Evolutionary conservation across 352 stramenopile species (phyloP).

Genomic region (Globisporangium splendens): DNA sequence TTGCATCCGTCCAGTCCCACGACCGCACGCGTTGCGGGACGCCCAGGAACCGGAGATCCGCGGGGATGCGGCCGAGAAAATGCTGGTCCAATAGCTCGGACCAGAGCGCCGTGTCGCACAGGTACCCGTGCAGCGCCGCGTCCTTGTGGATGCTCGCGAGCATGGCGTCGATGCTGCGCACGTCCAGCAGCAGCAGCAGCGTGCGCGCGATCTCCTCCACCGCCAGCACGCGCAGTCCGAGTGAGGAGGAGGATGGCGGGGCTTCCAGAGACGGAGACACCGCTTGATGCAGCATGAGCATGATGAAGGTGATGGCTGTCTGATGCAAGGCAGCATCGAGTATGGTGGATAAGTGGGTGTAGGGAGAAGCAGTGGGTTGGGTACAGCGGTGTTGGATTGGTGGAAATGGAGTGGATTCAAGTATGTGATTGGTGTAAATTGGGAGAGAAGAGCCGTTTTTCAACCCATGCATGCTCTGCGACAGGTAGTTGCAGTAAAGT

Average conservation of each 20-base stretch:
- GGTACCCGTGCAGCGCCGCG: conserved; percentile 16
- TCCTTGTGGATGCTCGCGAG: conserved; percentile 12
- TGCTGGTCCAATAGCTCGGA: conserved; percentile 25
- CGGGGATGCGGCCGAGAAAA: conserved; percentile 18
- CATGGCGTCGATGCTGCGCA: conserved; percentile 18
- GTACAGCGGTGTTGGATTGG: too few relatives aligned
- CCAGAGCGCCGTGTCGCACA: conserved; percentile 36
- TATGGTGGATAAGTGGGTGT: too few relatives aligned
- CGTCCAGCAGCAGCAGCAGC: conserved; percentile 23
- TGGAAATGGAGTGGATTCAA: too few relatives aligned
- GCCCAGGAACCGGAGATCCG: conserved; percentile 20
- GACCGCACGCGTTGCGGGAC: conserved; percentile 16
- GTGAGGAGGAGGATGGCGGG: neutral
- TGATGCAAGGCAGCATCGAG: too few relatives aligned
- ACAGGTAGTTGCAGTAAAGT: too few relatives aligned
- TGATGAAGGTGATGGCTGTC: too few relatives aligned
- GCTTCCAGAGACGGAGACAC: too few relatives aligned
- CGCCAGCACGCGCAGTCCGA: conserved; percentile 13
- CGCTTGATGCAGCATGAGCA: too few relatives aligned
- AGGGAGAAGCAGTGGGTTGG: too few relatives aligned
- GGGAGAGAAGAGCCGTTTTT: too few relatives aligned
- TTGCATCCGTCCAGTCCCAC: conserved; percentile 23
- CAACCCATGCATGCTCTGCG: too few relatives aligned
- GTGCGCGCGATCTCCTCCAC: conserved; percentile 23
- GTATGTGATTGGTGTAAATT: too few relatives aligned